Base-by-base conservation (phyloP, 352 stramenopile species). In the Globisporangium uncinulatum region DNA sequence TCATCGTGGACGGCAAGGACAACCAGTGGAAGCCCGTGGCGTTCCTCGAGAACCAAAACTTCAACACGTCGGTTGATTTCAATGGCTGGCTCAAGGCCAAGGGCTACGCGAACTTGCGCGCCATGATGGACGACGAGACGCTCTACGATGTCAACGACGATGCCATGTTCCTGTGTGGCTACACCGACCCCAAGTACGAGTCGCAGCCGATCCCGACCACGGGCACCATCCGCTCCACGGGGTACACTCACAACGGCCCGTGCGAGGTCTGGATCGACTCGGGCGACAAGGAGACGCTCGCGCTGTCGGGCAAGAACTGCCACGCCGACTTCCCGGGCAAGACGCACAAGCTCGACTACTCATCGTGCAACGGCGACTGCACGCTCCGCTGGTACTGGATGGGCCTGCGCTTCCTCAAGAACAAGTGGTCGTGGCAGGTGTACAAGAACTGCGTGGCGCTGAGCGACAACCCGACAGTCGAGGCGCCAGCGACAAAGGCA, bases 111-210 rank as follows among this genome's bases (percentile, higher is more conserved):
- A 75, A 62, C 11, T 52, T 85, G 51, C 72, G 75, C 20, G 68
- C 70, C 45, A 73, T 85, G 59, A 62, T 85, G 70, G 75, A 85
- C 56, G 75, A 83, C 53, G 61, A 80, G 49, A 70, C 55, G 50
- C 59, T 78, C 21, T 85, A 85, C 66, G 51, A 62, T 2, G 75
- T 85, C 24, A 77, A 71, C 41, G 59, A 71, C 45, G 75, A 81
- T 46, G 71, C 69, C 41, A 59, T 77, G 42, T 83, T 81, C 55
- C 68, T 81, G 42, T 85, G 75, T 61, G 75, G 75, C 9, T 66
- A 83, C 62, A 85, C 72, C 19, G 73, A 70, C 47, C 68, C 67
- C 36, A 68, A 51, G 42, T 69, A 63, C 24, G 69, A 80, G 61
- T 75, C n/a, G 34, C 66, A 83, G 52, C 41, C 55, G 29, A 79